Conservation (phyloP, 2,329 filamentous ascomycete species). For the Xylaria sp. region DNA sequence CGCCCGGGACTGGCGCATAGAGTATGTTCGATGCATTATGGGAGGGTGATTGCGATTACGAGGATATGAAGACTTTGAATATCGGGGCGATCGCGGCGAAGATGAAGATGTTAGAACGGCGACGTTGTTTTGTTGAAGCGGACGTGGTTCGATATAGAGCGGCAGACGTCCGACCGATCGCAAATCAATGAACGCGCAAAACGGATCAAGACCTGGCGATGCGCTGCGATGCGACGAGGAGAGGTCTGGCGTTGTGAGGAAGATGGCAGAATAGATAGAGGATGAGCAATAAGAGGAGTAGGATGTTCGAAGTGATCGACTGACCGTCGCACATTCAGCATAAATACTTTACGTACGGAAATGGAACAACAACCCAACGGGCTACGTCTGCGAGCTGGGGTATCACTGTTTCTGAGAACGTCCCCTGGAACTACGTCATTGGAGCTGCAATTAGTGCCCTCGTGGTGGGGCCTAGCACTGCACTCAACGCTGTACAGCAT, state of each 20-base stretch:
- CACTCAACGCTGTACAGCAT: no score
- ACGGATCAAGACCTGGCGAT: constrained; percentile 1
- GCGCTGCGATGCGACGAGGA: constrained; percentile 6
- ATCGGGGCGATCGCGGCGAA: constrained; percentile 15
- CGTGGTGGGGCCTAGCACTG: constrained; percentile 3
- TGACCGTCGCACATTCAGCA: constrained; percentile 26
- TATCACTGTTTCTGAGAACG: constrained; percentile 16
- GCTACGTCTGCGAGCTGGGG: constrained; percentile 18
- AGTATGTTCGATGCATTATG: constrained; percentile 97
- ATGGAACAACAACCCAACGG: constrained; percentile 31
- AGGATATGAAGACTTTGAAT: not conserved
- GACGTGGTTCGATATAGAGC: not conserved
- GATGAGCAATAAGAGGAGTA: constrained; percentile 12
- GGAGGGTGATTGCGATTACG: constrained; percentile 24
- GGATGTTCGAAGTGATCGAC: constrained; percentile 20
- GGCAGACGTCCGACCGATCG: constrained; percentile 3
- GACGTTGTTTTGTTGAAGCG: not conserved
- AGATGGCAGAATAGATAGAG: not conserved
- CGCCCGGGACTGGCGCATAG: constrained; percentile 96
- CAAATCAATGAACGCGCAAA: constrained; percentile 13
- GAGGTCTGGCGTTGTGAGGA: constrained; percentile 3
- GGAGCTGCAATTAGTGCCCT: constrained; percentile 3
- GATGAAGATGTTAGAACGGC: not conserved
- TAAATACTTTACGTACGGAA: constrained; percentile 33
- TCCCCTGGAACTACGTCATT: constrained; percentile 44